phyloP scores from a whole-genome alignment of 2,329 filamentous ascomycete genomes.

The Verticillium albo-atrum region DNA sequence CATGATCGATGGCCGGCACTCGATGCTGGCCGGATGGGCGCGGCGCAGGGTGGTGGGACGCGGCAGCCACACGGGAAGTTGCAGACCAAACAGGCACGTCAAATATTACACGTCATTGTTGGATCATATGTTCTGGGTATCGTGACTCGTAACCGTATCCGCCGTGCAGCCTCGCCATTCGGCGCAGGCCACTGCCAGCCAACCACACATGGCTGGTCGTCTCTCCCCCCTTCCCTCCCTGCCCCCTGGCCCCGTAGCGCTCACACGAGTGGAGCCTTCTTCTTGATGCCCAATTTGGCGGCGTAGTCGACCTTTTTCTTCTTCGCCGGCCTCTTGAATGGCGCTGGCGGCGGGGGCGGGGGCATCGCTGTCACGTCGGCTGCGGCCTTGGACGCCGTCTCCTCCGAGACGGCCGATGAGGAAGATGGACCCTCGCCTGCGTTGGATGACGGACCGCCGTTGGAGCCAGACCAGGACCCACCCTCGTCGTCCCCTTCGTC shows the following conservation, averaged over 20 bases:
- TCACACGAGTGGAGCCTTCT: constrained; percentile 60
- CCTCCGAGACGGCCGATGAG: constrained; percentile 14
- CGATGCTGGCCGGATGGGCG: not conserved
- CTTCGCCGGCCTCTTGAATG: constrained; percentile 64
- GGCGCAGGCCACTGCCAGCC: no score
- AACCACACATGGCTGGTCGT: no score
- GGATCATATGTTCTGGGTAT: not conserved
- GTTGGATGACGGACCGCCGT: constrained; percentile 1
- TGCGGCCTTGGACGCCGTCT: constrained; percentile 13
- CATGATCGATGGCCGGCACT: not conserved
- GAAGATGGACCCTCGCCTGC: not conserved
- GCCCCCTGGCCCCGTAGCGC: no score
- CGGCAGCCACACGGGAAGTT: not conserved
- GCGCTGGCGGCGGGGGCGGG: constrained; percentile 44
- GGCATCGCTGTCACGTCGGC: constrained; percentile 22
- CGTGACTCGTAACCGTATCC: not conserved
- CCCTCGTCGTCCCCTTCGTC: not conserved
- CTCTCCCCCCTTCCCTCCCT: no score
- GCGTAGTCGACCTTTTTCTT: constrained; percentile 86
- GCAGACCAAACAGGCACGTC: not conserved
- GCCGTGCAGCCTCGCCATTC: not conserved
- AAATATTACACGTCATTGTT: not conserved
- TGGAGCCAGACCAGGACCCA: not conserved
- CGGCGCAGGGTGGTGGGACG: not conserved
- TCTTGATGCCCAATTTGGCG: constrained; percentile 79